Evolutionary conservation across 352 stramenopile genomes (phyloP), one percentile per base, ranked within the genome.

Genomic region (Pilasporangium apinafurcum): DNA sequence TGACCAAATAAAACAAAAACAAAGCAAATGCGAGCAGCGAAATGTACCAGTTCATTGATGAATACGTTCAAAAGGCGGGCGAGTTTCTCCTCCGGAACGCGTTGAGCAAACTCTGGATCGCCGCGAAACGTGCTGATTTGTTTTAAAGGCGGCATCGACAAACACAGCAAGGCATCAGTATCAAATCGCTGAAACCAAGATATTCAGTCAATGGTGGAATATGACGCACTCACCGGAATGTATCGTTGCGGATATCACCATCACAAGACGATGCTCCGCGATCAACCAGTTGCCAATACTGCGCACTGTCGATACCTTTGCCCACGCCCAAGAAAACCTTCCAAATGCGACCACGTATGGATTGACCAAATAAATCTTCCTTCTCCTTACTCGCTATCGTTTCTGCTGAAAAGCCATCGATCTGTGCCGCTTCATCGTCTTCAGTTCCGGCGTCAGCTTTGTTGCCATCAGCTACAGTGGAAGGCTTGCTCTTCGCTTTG

Each of bases 21-120:
- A 8, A 38, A 17, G 0, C 20, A 44, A 18, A 32, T 21, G 8
- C 26, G 26, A 29, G 16, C 8, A n/a, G n/a, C 17, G 9, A 18
- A 5, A 8, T 34, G 30, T 35, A 78, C 69, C 68, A 91, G 52
- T 47, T 92, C 73, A 39, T 91, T 88, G 44, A 97, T 88, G 56
- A 96, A 97, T 8, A 90, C 87, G 56, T 97, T 97, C 4, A 96
- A 67, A 8, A 96, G 56, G 4, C 87, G 68, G 32, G 83, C 86
- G n/a, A 97, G 65, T 51, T 95, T 96, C 40, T 90, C 76, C 53
- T 96, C 87, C 9, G 86, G 85, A 20, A 97, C 88, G 9, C 84
- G 79, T 31, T 90, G 58, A 4, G 81, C 81, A 50, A 97, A 97
- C 36, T 85, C 86, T 20, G 72, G 63, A 43, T 96, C 83, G 1